Evolutionary conservation across 2,329 filamentous ascomycete species (phyloP), one percentile per base, ranked within the genome.

Genomic region (Xylaria sp.): DNA sequence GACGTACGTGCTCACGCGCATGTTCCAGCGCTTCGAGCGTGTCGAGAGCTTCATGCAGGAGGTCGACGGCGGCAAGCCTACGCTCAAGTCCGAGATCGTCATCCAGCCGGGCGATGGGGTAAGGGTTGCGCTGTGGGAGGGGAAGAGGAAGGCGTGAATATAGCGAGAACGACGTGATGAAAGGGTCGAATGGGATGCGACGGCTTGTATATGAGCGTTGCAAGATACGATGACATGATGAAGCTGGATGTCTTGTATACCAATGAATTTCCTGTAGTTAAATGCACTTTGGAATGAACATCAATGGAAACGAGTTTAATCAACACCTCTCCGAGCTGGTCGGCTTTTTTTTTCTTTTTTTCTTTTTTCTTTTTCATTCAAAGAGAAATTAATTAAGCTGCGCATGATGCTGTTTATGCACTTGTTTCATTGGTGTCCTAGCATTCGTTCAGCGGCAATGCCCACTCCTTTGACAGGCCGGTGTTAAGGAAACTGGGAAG

Each of bases 21-120:
- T 95, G 72, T 88, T 94, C 76, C 93, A 95, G 82, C 84, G 86
- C 28, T 96, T 91, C 77, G 88, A 90, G 64, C 80, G 84, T 12
- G 83, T 94, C 8, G 86, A 89, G 75, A 87, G 82, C 75, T 81
- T 84, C 73, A 90, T 89, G 88, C 71, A 78, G 8, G 78, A 80
- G n/a, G 74, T 89, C 46, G 87, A 90, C 74, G 84, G 84, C 15
- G 88, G 86, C 0, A 77, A 81, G 1, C 87, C 88, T 6, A 78
- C 77, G 61, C 80, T 91, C 69, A 88, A 86, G 82, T 79, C 86
- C 0, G 87, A 90, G 75, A 88, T 91, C 74, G 86, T 89, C 46
- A 74, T 91, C 73, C 84, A 85, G 73, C 89, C 89, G 0, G 86
- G 83, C 0, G 82, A 89, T 56, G 89, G 89, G 1, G 88, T 91